Conservation (phyloP, 2,329 filamentous ascomycete genomes). For the Fusarium virguliforme region DNA sequence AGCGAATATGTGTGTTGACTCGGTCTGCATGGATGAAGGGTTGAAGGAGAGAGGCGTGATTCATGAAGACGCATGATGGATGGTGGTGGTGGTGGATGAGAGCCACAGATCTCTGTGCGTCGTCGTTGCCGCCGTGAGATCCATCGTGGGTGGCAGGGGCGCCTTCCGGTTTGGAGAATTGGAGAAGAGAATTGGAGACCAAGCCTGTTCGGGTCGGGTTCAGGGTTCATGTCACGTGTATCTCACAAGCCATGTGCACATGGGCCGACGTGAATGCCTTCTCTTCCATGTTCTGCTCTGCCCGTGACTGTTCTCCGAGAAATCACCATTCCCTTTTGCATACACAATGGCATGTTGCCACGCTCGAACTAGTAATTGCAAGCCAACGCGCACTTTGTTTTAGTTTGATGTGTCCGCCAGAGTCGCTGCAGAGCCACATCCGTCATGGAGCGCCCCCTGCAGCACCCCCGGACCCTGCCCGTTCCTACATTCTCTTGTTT, state of each 20-base stretch:
- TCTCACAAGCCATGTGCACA: constrained; percentile 4
- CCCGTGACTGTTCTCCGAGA: not conserved
- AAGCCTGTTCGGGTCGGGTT: not conserved
- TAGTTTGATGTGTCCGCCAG: constrained; percentile 9
- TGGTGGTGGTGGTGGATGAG: not conserved
- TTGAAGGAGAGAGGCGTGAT: constrained; percentile 13
- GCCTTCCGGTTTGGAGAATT: constrained; percentile 4
- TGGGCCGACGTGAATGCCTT: not conserved
- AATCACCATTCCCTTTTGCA: constrained; percentile 6
- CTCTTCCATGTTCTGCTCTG: not conserved
- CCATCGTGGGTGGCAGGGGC: constrained; percentile 7
- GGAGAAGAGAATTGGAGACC: constrained; percentile 5
- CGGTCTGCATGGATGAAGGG: constrained; percentile 14
- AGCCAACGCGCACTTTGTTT: constrained; percentile 8
- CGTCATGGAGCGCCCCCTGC: constrained; percentile 4
- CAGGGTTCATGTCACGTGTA: constrained; percentile 13
- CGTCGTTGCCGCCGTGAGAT: constrained; percentile 15
- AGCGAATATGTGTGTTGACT: constrained; percentile 17
- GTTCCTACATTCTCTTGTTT: constrained; percentile 21
- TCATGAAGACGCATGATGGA: constrained; percentile 11
- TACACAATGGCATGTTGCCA: constrained; percentile 10
- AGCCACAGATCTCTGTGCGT: constrained; percentile 13
- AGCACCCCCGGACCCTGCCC: constrained; percentile 22
- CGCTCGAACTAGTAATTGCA: not conserved
- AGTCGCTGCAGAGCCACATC: constrained; percentile 6